Evolutionary conservation across 106 monocot genomes (phyloP).

Genomic region (Acorus calamus): DNA sequence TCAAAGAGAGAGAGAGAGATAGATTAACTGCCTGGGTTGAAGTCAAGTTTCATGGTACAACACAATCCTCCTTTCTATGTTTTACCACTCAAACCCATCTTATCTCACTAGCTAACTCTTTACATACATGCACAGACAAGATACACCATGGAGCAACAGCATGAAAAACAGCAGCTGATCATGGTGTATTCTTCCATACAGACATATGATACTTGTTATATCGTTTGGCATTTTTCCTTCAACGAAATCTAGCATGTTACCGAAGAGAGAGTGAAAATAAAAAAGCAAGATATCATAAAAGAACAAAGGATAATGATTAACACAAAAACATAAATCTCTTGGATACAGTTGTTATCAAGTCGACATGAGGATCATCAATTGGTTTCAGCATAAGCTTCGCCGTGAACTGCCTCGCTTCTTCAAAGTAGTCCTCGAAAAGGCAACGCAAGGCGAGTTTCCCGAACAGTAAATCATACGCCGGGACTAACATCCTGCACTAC

Average conservation of each 20-base stretch:
- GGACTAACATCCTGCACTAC: constrained; percentile 63
- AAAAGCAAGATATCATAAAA: not conserved
- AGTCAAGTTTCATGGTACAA: too few species aligned
- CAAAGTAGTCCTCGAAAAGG: constrained; percentile 90
- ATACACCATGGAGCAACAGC: not conserved
- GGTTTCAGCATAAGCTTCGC: constrained; percentile 83
- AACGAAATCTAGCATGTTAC: too few species aligned
- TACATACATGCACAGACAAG: not conserved
- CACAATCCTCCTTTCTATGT: too few species aligned
- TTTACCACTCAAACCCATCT: too few species aligned
- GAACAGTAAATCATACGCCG: constrained; percentile 89
- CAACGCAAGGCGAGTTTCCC: constrained; percentile 67
- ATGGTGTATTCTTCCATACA: not conserved
- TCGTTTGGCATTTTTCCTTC: too few species aligned
- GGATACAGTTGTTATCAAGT: constrained; percentile 82
- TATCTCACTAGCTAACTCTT: too few species aligned
- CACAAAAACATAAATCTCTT: not conserved
- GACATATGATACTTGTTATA: too few species aligned
- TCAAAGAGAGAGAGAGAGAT: too few species aligned
- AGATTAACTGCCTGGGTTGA: too few species aligned
- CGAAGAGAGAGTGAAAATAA: too few species aligned
- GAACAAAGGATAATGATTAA: not conserved
- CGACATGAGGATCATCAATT: constrained; percentile 83
- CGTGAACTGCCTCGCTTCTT: constrained; percentile 43
- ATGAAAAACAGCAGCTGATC: not conserved